Percentiles rank a stretch among this genome's conserved stretches.
Conservation (phyloP, 768 basidiomycete species). For the Leccinum arenicola region DNA sequence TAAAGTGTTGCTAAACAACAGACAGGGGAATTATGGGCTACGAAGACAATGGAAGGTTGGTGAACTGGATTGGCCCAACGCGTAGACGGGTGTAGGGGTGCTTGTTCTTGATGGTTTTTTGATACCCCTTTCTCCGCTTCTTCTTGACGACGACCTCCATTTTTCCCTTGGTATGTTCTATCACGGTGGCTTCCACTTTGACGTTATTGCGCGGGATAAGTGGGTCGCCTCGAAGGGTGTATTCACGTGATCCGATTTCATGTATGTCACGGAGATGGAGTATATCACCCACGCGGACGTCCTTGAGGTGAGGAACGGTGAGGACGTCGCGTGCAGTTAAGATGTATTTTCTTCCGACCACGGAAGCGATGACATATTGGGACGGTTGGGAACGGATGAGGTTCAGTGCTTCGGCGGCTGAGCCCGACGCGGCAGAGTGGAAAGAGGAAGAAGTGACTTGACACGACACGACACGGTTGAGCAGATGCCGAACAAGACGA, state of each 20-base stretch:
- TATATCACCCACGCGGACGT: conserved; percentile 81
- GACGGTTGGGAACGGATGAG: conserved; percentile 89
- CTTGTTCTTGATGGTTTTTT: conserved; percentile 90
- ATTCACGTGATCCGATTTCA: conserved; percentile 95
- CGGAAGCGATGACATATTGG: conserved; percentile 86
- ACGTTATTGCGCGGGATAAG: conserved; percentile 63
- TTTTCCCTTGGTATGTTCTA: conserved; percentile 94
- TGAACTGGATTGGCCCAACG: conserved; percentile 74
- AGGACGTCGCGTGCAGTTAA: conserved; percentile 88
- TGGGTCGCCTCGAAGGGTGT: conserved; percentile 81
- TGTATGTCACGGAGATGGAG: conserved; percentile 82
- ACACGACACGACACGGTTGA: conserved; percentile 10
- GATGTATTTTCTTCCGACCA: conserved; percentile 86
- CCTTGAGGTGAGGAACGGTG: conserved; percentile 88
- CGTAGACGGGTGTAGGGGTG: conserved; percentile 94
- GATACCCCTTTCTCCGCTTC: conserved; percentile 97
- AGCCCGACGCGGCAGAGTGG: conserved; percentile 34
- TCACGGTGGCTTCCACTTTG: conserved; percentile 82
- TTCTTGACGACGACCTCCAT: conserved; percentile 95
- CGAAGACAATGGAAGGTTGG: conserved; percentile 31
- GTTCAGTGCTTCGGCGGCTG: conserved; percentile 63
- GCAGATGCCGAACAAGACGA: background rate
- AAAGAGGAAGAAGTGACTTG: conserved; percentile 27
- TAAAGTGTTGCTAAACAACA: background rate
- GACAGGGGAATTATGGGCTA: conserved; percentile 6